These are phyloP conservation scores for Solanum rostratum DNA, from an alignment of 257 asterid genomes.

Conservation along the genomic window DNA sequence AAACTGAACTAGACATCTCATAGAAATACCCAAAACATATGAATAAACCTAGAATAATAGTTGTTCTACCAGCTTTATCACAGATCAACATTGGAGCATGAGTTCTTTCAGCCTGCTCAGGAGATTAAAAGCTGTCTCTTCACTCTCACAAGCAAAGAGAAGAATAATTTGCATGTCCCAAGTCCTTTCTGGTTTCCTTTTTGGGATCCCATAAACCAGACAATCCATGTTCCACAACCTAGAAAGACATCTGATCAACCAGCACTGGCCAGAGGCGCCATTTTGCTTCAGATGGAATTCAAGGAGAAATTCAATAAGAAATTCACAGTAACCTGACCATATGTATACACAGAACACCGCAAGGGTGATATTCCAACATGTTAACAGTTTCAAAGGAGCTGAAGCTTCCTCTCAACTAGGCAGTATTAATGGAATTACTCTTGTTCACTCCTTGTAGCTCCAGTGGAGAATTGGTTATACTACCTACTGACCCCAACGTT, in stretches of 20 bases:
- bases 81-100: background rate
- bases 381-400: background rate
- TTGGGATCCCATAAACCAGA: background rate
- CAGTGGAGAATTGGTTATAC: slow-evolving; percentile 78
- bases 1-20: background rate
- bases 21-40: background rate
- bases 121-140: background rate
- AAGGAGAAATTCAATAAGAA: no score
- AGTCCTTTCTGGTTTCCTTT: background rate
- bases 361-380: background rate
- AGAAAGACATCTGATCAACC: background rate
- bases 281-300: background rate
- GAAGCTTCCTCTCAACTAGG: slow-evolving; percentile 1
- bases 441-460: slow-evolving; percentile 83
- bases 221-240: background rate
- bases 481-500: slow-evolving; percentile 81
- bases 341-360: background rate
- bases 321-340: background rate
- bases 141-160: background rate
- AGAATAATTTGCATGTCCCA: background rate
- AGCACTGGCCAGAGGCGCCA: background rate
- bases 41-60: background rate
- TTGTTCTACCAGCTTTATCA: background rate
- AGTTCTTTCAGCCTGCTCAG: background rate
- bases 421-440: slow-evolving; percentile 51